Evolutionary conservation across 208 protist species (phyloP).

Genomic region (Angomonas ambiguus): DNA sequence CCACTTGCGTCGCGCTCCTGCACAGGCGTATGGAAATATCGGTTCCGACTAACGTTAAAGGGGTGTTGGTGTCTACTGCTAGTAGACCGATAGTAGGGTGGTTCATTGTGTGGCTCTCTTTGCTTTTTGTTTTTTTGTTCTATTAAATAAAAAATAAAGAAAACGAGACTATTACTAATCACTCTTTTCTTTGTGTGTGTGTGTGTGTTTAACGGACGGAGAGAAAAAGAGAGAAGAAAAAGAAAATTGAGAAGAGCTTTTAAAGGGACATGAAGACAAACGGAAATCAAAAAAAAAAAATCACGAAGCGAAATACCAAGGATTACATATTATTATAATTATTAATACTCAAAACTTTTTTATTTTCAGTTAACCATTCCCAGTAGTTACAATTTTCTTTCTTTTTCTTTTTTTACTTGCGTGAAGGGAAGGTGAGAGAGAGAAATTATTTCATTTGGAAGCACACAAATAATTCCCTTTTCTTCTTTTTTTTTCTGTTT

Average conservation of each 20-base stretch:
- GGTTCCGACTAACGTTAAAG: constrained; percentile 55
- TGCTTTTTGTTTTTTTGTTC: too few species aligned
- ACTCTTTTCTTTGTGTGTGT: too few species aligned
- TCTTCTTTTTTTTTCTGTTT: constrained; percentile 1
- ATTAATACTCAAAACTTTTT: too few species aligned
- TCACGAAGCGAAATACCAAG: too few species aligned
- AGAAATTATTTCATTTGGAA: background rate
- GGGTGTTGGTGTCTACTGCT: constrained; percentile 32
- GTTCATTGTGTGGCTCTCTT: constrained; percentile 40
- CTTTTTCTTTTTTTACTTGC: too few species aligned
- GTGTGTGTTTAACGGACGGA: background rate
- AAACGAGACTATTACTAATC: too few species aligned
- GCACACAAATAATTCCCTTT: background rate
- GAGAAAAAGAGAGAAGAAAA: constrained; percentile 9
- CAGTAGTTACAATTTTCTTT: background rate
- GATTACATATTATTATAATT: too few species aligned
- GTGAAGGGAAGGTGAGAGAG: background rate
- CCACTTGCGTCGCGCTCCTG: constrained; percentile 54
- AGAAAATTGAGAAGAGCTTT: constrained; percentile 9
- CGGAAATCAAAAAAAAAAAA: constrained; percentile 9
- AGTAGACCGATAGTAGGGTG: constrained; percentile 50
- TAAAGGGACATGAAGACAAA: background rate
- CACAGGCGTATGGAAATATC: constrained; percentile 37
- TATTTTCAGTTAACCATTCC: too few species aligned
- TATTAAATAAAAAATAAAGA: constrained; percentile 13